Evolutionary conservation across 2,329 filamentous ascomycete genomes (phyloP).

Genomic region (Xylariaceae sp.): DNA sequence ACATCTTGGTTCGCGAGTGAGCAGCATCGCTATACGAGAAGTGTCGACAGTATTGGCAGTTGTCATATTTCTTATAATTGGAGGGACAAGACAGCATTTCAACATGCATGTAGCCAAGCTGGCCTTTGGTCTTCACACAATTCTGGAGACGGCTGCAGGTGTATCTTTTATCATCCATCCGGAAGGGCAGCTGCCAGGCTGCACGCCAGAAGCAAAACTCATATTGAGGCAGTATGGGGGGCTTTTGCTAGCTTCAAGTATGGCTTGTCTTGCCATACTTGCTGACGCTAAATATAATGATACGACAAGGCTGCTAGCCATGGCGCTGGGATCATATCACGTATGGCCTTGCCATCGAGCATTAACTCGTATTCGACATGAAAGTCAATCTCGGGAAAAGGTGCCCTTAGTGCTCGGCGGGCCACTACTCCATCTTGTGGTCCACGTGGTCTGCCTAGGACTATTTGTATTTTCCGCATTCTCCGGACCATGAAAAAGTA

Average conservation of each 20-base stretch:
- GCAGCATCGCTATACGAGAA: too few relatives aligned
- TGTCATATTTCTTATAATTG: not conserved
- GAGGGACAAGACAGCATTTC: not conserved
- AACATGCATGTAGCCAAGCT: slow-evolving; percentile 32
- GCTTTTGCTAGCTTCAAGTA: slow-evolving; percentile 51
- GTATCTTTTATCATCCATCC: slow-evolving; percentile 53
- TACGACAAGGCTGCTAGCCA: slow-evolving; percentile 43
- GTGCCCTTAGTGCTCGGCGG: slow-evolving; percentile 49
- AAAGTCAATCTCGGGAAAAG: slow-evolving; percentile 20
- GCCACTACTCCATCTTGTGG: slow-evolving; percentile 51
- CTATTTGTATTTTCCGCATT: slow-evolving; percentile 42
- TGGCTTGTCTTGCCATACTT: slow-evolving; percentile 49
- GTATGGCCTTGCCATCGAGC: slow-evolving; percentile 55
- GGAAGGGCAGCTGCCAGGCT: slow-evolving; percentile 48
- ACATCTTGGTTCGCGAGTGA: too few relatives aligned
- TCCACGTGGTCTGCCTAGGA: slow-evolving; percentile 48
- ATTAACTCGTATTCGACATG: slow-evolving; percentile 40
- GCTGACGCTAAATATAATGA: slow-evolving; percentile 40
- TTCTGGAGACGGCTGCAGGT: slow-evolving; percentile 51
- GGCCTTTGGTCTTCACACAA: slow-evolving; percentile 47
- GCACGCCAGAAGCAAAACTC: slow-evolving; percentile 48
- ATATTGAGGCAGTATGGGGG: slow-evolving; percentile 56
- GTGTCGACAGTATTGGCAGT: too few relatives aligned
- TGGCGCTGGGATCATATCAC: slow-evolving; percentile 55
- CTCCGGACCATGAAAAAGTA: not conserved